Conservation (phyloP, 768 basidiomycete genomes). For the Calocybe indica region DNA sequence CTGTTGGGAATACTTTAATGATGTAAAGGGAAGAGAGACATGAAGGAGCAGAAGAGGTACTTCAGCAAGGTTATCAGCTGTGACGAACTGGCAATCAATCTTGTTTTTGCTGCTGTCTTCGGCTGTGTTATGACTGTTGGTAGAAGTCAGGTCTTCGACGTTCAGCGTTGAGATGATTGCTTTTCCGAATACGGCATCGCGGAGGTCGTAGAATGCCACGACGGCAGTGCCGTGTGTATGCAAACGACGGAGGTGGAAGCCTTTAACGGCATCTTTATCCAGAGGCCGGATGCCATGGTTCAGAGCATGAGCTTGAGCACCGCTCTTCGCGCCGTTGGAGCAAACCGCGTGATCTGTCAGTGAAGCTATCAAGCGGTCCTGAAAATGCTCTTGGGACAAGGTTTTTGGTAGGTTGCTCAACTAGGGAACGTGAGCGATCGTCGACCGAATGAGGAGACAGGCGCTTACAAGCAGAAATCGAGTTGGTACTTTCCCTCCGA, state of each 20-base stretch:
- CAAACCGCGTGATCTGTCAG: constrained; percentile 3
- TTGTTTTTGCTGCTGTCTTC: constrained; percentile 18
- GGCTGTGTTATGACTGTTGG: constrained; percentile 22
- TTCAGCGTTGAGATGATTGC: constrained; percentile 28
- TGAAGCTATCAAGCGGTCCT: constrained; percentile 19
- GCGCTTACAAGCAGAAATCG: constrained; percentile 30
- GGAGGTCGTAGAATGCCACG: constrained; percentile 55
- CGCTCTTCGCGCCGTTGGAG: neutral
- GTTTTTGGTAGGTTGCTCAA: constrained; percentile 29
- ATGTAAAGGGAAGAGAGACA: constrained; percentile 5
- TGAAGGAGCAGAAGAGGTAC: constrained; percentile 22
- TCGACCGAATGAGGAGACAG: neutral
- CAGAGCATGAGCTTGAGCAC: neutral
- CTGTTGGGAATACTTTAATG: constrained; percentile 22
- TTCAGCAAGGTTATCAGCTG: constrained; percentile 37
- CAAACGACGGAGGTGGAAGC: constrained; percentile 48
- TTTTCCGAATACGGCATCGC: constrained; percentile 45
- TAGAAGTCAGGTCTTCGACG: constrained; percentile 16
- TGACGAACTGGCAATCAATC: constrained; percentile 38
- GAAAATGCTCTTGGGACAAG: constrained; percentile 17
- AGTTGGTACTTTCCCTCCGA: constrained; percentile 25
- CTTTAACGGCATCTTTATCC: constrained; percentile 37
- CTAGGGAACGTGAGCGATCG: constrained; percentile 12
- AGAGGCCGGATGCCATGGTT: neutral
- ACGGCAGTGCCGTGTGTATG: constrained; percentile 47